A percentile compares a stretch with the other conserved stretches of the same genome.
These are phyloP conservation scores for Lactifluus pinguis DNA, from an alignment of 768 basidiomycete species.

Conservation along the genomic window DNA sequence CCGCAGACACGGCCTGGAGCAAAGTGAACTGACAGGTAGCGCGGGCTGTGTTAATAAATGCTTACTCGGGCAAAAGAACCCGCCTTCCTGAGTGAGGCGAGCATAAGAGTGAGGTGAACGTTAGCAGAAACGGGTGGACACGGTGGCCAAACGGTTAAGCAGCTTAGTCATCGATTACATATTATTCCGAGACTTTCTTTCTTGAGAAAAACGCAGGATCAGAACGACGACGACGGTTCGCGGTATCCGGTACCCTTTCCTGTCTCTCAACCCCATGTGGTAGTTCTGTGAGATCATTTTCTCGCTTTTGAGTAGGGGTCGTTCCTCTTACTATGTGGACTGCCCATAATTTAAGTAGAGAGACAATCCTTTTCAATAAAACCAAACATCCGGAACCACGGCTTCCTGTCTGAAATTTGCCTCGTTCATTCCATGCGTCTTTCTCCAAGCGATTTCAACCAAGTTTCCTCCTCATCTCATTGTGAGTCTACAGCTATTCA, in stretches of 20 bases:
- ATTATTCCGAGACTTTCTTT: background rate
- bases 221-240: conserved; percentile 80
- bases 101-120: conserved; percentile 37
- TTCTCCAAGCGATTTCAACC: background rate
- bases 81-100: conserved; percentile 57
- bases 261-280: conserved; percentile 55
- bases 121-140: no score
- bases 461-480: background rate
- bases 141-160: background rate
- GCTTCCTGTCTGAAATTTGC: background rate
- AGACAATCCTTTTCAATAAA: conserved; percentile 32
- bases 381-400: no score
- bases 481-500: background rate
- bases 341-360: conserved; percentile 75
- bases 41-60: conserved; percentile 7
- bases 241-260: conserved; percentile 31
- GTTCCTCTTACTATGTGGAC: conserved; percentile 33
- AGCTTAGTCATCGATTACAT: conserved; percentile 36
- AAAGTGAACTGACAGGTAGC: conserved; percentile 12
- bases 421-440: conserved; percentile 5
- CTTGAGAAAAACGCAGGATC: conserved; percentile 23
- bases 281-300: conserved; percentile 54
- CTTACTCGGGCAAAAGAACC: conserved; percentile 55
- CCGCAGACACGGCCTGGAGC: conserved; percentile 53
- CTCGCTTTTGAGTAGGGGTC: conserved; percentile 22